Percentiles rank a stretch among this genome's conserved stretches.
Conservation (phyloP, 2,329 filamentous ascomycete species). For the Podosphaera xanthii region DNA sequence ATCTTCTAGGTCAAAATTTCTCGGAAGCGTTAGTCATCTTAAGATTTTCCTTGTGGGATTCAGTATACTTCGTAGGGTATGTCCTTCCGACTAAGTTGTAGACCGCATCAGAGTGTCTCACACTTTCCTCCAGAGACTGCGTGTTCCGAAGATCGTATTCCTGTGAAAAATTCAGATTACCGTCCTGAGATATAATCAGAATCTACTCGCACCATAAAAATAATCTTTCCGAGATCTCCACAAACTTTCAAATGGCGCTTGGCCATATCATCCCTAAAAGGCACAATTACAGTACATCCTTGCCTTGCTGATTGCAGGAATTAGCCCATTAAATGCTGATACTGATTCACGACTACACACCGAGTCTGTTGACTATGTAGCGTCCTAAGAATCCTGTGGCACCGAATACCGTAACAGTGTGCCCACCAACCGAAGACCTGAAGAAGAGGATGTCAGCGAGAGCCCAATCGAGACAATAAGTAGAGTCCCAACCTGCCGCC, state of each 20-base stretch:
- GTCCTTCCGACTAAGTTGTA: conserved; percentile 89
- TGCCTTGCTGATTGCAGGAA: conserved; percentile 41
- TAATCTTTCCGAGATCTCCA: conserved; percentile 77
- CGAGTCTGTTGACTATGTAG: conserved; percentile 91
- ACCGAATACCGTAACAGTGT: conserved; percentile 94
- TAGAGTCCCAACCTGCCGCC: conserved; percentile 54
- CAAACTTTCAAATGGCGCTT: conserved; percentile 91
- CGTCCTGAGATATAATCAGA: not conserved
- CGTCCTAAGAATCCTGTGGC: conserved; percentile 87
- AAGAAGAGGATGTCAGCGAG: conserved; percentile 13
- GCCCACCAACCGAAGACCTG: conserved; percentile 72
- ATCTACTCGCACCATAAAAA: conserved; percentile 43
- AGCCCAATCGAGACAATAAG: conserved; percentile 4
- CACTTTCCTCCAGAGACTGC: conserved; percentile 83
- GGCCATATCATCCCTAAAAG: conserved; percentile 90
- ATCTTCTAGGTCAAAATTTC: conserved; percentile 83
- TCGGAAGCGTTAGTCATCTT: conserved; percentile 16
- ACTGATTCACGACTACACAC: conserved; percentile 22
- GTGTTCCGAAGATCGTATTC: conserved; percentile 94
- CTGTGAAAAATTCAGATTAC: conserved; percentile 20
- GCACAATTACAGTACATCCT: conserved; percentile 84
- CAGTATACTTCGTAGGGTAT: conserved; percentile 68
- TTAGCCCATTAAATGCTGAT: conserved; percentile 6
- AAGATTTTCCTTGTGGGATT: no score
- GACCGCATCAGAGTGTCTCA: conserved; percentile 90